phyloP scores from a whole-genome alignment of 108 stramenopile genomes.

The Chaetoceros muelleri region DNA sequence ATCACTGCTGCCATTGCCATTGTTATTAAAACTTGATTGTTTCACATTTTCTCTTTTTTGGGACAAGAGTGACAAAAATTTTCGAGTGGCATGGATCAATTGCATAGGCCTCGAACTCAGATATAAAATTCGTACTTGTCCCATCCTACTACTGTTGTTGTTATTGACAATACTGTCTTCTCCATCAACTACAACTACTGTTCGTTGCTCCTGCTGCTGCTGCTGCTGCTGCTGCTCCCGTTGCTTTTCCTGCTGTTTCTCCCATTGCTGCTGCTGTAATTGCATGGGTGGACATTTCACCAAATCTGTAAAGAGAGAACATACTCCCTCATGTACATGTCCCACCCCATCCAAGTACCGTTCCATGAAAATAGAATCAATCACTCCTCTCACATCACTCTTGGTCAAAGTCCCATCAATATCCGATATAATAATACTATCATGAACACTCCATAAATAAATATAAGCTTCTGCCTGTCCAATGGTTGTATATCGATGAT shows the following conservation, averaged over 20 bases:
- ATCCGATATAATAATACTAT: conserved; percentile 51
- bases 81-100: conserved; percentile 48
- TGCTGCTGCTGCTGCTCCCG: no score
- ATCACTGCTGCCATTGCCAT: no score
- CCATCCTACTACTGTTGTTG: background rate
- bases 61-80: conserved; percentile 27
- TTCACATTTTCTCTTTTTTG: conserved; percentile 13
- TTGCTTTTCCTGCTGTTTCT: no score
- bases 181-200: background rate
- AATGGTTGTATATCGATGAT: conserved; percentile 2
- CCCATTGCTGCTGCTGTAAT: background rate
- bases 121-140: conserved; percentile 55
- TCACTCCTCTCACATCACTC: conserved; percentile 51
- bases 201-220: no score
- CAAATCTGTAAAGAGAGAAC: conserved; percentile 41
- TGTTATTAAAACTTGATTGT: conserved; percentile 8
- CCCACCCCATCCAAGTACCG: no score
- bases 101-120: conserved; percentile 59
- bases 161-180: background rate
- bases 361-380: conserved; percentile 56
- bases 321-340: conserved; percentile 54
- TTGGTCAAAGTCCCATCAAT: conserved; percentile 83
- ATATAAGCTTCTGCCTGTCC: conserved; percentile 43
- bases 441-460: conserved; percentile 46
- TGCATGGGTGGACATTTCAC: background rate